These are phyloP conservation scores for Begonia fuchsioides DNA, from an alignment of 306 rosid species.

Conservation along the genomic window DNA sequence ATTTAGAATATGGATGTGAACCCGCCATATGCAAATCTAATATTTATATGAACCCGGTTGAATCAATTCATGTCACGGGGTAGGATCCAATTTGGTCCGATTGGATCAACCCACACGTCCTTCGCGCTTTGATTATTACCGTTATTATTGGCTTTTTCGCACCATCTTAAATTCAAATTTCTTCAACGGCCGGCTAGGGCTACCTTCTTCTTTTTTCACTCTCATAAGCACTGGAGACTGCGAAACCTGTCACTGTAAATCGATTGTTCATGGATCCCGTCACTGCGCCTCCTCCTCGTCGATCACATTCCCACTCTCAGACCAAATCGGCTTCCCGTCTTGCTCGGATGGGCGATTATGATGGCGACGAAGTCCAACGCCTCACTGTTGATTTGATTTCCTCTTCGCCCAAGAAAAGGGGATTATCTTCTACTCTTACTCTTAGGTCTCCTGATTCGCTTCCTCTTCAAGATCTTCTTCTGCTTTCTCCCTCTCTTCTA, in stretches of 20 bases:
- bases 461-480: conserved; percentile 41
- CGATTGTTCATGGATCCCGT: conserved; percentile 28
- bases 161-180: background rate
- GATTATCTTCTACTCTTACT: conserved; percentile 21
- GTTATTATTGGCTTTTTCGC: background rate
- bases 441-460: conserved; percentile 24
- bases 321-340: conserved; percentile 30
- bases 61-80: no score
- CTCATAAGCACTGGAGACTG: background rate
- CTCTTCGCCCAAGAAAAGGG: conserved; percentile 22
- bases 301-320: conserved; percentile 15
- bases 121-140: background rate
- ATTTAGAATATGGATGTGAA: no score
- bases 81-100: no score
- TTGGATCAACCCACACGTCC: no score
- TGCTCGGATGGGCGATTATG: conserved; percentile 8
- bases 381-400: conserved; percentile 23
- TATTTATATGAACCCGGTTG: no score
- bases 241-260: background rate
- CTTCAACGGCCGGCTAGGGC: background rate
- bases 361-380: conserved; percentile 16
- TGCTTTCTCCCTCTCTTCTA: conserved; percentile 45
- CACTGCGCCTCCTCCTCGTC: conserved; percentile 27
- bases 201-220: background rate
- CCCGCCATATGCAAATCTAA: no score